Evolutionary conservation across 2,329 filamentous ascomycete species (phyloP).

Genomic region (Alternaria triticina): DNA sequence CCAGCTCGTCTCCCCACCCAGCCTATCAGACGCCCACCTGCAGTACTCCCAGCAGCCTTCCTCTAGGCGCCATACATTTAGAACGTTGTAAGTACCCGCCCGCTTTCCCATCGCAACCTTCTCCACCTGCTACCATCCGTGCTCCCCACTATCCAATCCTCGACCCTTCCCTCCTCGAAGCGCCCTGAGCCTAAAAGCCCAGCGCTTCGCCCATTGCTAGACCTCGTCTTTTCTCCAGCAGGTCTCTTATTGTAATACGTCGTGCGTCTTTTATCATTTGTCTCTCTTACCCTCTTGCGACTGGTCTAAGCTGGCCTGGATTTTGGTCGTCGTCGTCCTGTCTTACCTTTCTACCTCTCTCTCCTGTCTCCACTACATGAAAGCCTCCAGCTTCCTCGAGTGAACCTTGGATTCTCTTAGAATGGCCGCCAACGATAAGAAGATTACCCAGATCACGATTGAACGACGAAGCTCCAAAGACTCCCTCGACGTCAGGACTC

Average conservation of each 20-base stretch:
- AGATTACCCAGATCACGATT: conserved; percentile 50
- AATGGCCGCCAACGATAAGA: conserved; percentile 57
- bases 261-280: conserved; percentile 40
- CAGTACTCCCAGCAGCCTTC: conserved; percentile 39
- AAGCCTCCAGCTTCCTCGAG: conserved; percentile 39
- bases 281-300: conserved; percentile 34
- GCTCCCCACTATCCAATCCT: conserved; percentile 40
- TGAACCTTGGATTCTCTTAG: conserved; percentile 44
- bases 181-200: conserved; percentile 50
- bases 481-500: conserved; percentile 63
- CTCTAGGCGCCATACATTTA: conserved; percentile 48
- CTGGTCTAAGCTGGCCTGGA: conserved; percentile 50
- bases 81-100: conserved; percentile 49
- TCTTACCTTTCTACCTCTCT: conserved; percentile 34
- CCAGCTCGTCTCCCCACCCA: conserved; percentile 35
- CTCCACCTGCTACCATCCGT: conserved; percentile 39
- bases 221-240: conserved; percentile 47
- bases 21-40: conserved; percentile 44
- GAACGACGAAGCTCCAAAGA: conserved; percentile 50
- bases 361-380: conserved; percentile 36
- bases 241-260: conserved; percentile 52
- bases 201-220: conserved; percentile 46
- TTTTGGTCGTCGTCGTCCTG: conserved; percentile 40
- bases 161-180: conserved; percentile 37
- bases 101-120: conserved; percentile 42